Conservation (phyloP, 176 grass and related monocot genomes). For the Oryza officinalis region DNA sequence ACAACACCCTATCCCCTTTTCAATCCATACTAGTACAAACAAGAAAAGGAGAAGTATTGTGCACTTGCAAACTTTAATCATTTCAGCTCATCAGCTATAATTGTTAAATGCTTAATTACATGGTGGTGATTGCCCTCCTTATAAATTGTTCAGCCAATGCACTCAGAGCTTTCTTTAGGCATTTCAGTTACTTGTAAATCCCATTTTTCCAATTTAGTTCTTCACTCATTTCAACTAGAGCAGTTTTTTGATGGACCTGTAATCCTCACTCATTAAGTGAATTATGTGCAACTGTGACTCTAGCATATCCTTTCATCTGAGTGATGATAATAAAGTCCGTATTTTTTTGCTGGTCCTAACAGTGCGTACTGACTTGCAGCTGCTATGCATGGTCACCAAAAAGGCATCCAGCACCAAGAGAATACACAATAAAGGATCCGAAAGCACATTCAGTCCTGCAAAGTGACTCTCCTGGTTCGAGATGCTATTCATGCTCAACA, state of each 20-base stretch:
- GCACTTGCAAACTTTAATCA: neutral
- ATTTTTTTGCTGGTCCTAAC: neutral
- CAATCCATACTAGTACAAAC: neutral
- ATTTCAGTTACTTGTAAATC: neutral
- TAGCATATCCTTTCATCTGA: neutral
- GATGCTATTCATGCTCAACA: constrained; percentile 52
- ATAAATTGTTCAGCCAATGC: neutral
- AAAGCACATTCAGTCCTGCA: constrained; percentile 32
- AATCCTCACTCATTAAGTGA: constrained; percentile 7
- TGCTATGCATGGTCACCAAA: constrained; percentile 40
- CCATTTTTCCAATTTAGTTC: neutral
- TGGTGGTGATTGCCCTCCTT: neutral
- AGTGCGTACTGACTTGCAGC: constrained; percentile 44
- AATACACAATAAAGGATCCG: constrained; percentile 2
- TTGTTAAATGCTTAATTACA: constrained; percentile 18
- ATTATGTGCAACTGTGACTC: neutral
- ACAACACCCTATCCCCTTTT: no score
- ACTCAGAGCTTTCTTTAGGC: neutral
- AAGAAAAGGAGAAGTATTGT: neutral
- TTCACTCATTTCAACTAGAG: neutral
- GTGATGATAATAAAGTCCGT: neutral
- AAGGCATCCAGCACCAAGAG: constrained; percentile 38
- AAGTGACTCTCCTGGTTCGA: constrained; percentile 58
- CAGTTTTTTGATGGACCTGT: neutral
- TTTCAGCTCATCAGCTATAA: constrained; percentile 8